Percentiles rank a stretch among this genome's conserved stretches.
Evolutionary conservation across 2,329 filamentous ascomycete species (phyloP).

Genomic region (Talaromyces atroroseus): DNA sequence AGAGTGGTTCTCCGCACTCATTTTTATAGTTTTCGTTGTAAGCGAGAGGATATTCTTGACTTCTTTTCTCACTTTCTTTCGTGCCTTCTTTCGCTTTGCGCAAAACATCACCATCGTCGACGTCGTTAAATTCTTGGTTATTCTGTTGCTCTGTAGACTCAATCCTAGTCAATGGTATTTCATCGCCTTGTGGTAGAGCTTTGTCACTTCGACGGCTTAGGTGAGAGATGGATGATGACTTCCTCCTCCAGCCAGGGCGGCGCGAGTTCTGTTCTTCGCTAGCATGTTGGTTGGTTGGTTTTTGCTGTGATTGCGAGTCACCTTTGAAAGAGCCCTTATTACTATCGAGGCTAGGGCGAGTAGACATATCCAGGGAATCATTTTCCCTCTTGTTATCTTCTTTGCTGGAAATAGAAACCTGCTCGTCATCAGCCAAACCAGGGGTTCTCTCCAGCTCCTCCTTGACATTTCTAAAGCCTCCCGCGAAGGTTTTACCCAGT

Average conservation of each 20-base stretch:
- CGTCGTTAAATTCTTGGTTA: constrained; percentile 4
- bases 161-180: constrained; percentile 31
- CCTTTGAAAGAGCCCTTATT: background rate
- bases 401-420: background rate
- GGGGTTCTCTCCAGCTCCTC: constrained; percentile 30
- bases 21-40: constrained; percentile 59
- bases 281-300: background rate
- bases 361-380: constrained; percentile 8
- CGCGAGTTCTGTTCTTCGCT: constrained; percentile 1
- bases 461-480: constrained; percentile 38
- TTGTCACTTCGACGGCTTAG: constrained; percentile 20
- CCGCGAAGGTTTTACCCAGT: constrained; percentile 42
- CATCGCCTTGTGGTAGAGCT: constrained; percentile 23
- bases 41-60: constrained; percentile 54
- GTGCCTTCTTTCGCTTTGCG: constrained; percentile 22
- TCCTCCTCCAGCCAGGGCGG: constrained; percentile 30
- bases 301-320: background rate
- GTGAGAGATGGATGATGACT: constrained; percentile 27
- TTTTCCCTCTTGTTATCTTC: constrained; percentile 4
- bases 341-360: constrained; percentile 10
- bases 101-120: background rate
- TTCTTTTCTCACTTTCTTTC: constrained; percentile 22
- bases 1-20: constrained; percentile 61
- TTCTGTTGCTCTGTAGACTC: constrained; percentile 8
- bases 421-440: constrained; percentile 24